Percentiles rank a stretch among this genome's conserved stretches.
Evolutionary conservation across 2,329 filamentous ascomycete species (phyloP).

Genomic region (Boeremia exigua): DNA sequence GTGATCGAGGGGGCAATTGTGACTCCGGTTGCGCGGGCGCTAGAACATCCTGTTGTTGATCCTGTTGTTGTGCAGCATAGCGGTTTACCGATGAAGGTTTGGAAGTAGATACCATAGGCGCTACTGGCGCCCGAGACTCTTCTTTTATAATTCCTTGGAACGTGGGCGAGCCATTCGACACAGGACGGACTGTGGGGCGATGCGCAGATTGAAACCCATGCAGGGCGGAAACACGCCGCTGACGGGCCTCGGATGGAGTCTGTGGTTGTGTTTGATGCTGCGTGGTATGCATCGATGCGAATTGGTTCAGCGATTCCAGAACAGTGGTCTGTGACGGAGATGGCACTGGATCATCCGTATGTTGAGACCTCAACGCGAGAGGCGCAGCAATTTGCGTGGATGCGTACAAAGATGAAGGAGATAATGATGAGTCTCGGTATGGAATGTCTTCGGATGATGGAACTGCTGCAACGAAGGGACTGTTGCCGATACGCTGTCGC

Average conservation of each 20-base stretch:
- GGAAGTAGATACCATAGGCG: background rate
- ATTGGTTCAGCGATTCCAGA: background rate
- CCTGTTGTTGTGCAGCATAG: constrained; percentile 10
- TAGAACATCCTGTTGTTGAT: constrained; percentile 7
- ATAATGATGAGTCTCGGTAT: background rate
- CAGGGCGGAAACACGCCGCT: constrained; percentile 13
- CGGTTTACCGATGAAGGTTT: background rate
- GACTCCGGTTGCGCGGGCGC: background rate
- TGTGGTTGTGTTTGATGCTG: background rate
- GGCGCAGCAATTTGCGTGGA: background rate
- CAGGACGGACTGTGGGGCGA: background rate
- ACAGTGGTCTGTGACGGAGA: background rate
- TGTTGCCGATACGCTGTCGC: constrained; percentile 22
- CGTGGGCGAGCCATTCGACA: background rate
- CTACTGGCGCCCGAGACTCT: background rate
- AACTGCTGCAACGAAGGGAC: background rate
- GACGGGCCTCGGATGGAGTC: constrained; percentile 15
- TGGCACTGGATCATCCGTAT: background rate
- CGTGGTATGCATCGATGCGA: background rate
- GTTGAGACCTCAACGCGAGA: background rate
- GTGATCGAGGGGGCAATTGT: background rate
- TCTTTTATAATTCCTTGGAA: background rate
- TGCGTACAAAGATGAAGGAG: background rate
- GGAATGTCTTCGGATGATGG: too few relatives aligned
- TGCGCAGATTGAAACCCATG: constrained; percentile 7